Conservation (phyloP, 495 filamentous ascomycete species). For the Penicillium bovifimosum region DNA sequence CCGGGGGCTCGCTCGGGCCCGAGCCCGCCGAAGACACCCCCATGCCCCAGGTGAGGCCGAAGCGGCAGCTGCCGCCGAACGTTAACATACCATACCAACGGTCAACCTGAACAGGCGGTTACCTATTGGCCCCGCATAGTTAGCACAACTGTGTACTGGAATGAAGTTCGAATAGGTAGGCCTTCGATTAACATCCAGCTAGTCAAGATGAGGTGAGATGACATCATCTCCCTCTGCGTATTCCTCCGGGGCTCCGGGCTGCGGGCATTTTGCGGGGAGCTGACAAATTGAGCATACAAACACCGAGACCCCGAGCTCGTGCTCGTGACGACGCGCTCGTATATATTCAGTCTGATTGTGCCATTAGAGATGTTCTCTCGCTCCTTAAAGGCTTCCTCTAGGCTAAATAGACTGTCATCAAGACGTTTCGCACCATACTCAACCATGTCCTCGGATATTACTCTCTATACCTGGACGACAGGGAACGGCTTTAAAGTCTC, state of each 20-base stretch:
- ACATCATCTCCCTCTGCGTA: not conserved
- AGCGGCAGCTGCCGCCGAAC: no score
- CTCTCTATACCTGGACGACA: conserved; percentile 33
- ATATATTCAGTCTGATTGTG: not conserved
- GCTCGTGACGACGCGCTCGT: not conserved
- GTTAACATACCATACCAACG: no score
- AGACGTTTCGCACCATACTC: conserved; percentile 11
- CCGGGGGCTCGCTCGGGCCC: no score
- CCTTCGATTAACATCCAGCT: not conserved
- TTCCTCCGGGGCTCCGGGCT: no score
- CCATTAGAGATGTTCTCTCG: conserved; percentile 10
- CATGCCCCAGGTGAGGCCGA: no score
- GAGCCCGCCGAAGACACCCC: no score
- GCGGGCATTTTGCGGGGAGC: not conserved
- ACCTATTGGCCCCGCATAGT: no score
- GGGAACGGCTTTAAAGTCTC: conserved; percentile 58
- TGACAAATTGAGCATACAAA: conserved; percentile 1
- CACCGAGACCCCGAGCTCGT: not conserved
- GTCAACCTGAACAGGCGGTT: no score
- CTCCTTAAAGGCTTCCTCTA: conserved; percentile 10
- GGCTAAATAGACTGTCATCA: conserved; percentile 8
- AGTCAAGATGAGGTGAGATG: not conserved
- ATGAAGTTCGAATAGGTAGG: no score
- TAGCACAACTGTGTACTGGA: no score
- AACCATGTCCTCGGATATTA: conserved; percentile 30